A percentile compares a stretch with the other conserved stretches of the same genome.
These are phyloP conservation scores for Stromatinia cepivora DNA, from an alignment of 2,329 filamentous ascomycete genomes.

Conservation along the genomic window DNA sequence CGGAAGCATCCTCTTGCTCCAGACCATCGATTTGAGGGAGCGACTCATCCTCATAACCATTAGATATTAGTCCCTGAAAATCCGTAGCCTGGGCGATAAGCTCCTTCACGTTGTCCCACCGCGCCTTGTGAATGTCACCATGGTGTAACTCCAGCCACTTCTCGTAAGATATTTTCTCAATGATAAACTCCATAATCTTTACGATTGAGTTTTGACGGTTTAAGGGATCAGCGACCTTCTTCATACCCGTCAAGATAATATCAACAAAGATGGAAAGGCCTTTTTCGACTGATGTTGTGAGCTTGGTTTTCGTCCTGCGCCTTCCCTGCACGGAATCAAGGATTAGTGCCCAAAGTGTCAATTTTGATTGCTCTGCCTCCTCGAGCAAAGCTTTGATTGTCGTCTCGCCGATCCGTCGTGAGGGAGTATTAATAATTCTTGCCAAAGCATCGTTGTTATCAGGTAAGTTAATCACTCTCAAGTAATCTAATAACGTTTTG, in stretches of 20 bases:
- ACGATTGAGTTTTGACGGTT: conserved; percentile 31
- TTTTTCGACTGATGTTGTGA: conserved; percentile 56
- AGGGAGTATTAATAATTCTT: conserved; percentile 81
- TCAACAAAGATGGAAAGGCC: conserved; percentile 59
- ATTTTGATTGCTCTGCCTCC: conserved; percentile 69
- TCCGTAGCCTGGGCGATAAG: conserved; percentile 79
- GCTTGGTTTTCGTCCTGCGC: conserved; percentile 51
- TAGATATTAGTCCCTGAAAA: conserved; percentile 47
- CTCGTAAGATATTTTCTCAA: conserved; percentile 69
- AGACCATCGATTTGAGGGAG: conserved; percentile 70
- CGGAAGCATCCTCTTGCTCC: conserved; percentile 65
- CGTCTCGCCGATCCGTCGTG: conserved; percentile 75
- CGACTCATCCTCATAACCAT: conserved; percentile 50
- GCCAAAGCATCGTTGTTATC: conserved; percentile 84
- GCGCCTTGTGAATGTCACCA: conserved; percentile 70
- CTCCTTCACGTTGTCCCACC: conserved; percentile 89
- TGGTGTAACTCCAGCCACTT: conserved; percentile 72
- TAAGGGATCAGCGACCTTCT: conserved; percentile 48
- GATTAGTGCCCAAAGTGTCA: conserved; percentile 76
- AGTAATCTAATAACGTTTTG: conserved; percentile 82
- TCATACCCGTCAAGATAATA: conserved; percentile 57
- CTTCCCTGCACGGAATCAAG: conserved; percentile 57
- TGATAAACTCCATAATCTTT: conserved; percentile 52
- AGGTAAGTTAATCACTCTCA: conserved; percentile 80
- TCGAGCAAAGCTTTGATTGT: conserved; percentile 74